Base-by-base conservation (phyloP, 2,329 filamentous ascomycete genomes). In the Talaromyces sp. region DNA sequence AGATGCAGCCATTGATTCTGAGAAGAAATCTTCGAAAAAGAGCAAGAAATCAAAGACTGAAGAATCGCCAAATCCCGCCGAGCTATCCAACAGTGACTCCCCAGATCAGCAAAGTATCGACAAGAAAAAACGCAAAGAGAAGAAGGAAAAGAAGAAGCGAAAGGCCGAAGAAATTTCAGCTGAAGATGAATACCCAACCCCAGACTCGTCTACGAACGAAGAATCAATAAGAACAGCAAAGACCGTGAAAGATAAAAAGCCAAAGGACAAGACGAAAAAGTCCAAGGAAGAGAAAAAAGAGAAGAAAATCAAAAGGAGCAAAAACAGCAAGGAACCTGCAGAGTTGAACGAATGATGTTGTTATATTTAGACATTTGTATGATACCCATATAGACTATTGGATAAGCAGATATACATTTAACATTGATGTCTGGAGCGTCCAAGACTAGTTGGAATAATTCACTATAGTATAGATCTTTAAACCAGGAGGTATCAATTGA, bases 301-400 rank as follows among this genome's bases (percentile, higher is more conserved):
- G 65, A 70, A 67, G 66, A 76, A 69, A 67, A 67, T 36, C 61
- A 60, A 52, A 68, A 67, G 64, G 66, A 69, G 63, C 67, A 66
- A 63, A 65, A 54, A 64, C 67, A 62, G 62, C 66, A 62, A 69
- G 61, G 84, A 81, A 66, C 75, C 76, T 57, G 76, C 80, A 69
- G 67, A 78, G 75, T 62, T 80, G 76, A 71, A 4, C 7, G 27
- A 42, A 33, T 25, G n/a, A 33, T 47, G 9, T 17, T 47, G 28
- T 30, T 53, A n/a, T 28, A 30, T 53, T 27, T n/a, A 53, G 19
- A 30, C 13, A 47, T 30, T 47, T 47, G n/a, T 11, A 53, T 53
- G 49, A 53, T 53, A 53, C 49, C 49, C 49, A 53, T 53, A 53
- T 53, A 53, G 49, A 53, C 13, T 42, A 56, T 36, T 44, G 19